Conservation (phyloP, 2,329 filamentous ascomycete genomes). For the Colletotrichum zoysiae region DNA sequence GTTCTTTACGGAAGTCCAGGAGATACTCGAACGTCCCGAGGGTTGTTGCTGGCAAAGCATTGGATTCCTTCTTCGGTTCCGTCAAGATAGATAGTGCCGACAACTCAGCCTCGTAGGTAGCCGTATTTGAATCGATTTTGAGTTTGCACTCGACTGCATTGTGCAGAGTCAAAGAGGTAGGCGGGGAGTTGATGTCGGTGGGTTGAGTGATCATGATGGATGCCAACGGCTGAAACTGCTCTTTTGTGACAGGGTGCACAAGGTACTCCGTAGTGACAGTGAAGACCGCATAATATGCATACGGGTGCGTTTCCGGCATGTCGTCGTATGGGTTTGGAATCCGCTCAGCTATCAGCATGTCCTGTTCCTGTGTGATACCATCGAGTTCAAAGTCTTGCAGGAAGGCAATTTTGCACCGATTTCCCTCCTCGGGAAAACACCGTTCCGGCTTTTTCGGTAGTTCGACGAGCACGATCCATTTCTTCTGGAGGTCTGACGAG, state of each 20-base stretch:
- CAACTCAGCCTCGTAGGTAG: slow-evolving; percentile 35
- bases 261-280: slow-evolving; percentile 29
- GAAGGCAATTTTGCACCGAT: slow-evolving; percentile 19
- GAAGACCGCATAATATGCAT: slow-evolving; percentile 24
- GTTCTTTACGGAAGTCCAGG: slow-evolving; percentile 29
- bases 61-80: slow-evolving; percentile 14
- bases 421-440: slow-evolving; percentile 27
- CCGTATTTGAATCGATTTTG: slow-evolving; percentile 9
- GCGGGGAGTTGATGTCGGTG: not conserved
- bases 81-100: slow-evolving; percentile 25
- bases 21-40: slow-evolving; percentile 24
- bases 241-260: slow-evolving; percentile 20
- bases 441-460: not conserved
- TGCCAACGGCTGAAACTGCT: slow-evolving; percentile 20
- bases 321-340: slow-evolving; percentile 28
- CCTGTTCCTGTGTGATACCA: slow-evolving; percentile 13
- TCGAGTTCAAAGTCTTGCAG: slow-evolving; percentile 9
- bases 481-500: slow-evolving; percentile 28
- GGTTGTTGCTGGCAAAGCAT: slow-evolving; percentile 1
- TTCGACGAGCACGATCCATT: slow-evolving; percentile 32
- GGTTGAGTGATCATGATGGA: slow-evolving; percentile 4
- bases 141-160: slow-evolving; percentile 30
- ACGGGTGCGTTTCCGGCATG: not conserved
- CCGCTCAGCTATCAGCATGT: slow-evolving; percentile 22
- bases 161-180: not conserved